Evolutionary conservation across 495 filamentous ascomycete genomes (phyloP).

Genomic region (Neurospora sublineolata): DNA sequence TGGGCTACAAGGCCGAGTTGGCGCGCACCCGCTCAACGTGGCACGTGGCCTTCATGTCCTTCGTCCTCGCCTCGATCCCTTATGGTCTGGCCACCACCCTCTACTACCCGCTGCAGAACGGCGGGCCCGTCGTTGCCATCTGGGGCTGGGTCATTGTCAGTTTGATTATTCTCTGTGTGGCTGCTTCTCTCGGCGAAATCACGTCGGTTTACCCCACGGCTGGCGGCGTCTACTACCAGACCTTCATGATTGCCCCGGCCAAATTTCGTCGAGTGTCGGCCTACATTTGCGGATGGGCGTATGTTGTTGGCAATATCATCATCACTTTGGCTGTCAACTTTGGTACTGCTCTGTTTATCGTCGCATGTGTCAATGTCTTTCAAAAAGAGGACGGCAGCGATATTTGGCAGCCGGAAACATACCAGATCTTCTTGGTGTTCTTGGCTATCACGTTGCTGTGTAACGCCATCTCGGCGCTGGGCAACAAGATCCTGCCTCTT

Average conservation of each 20-base stretch:
- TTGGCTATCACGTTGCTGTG: conserved; percentile 44
- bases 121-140: conserved; percentile 54
- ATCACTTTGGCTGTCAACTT: conserved; percentile 61
- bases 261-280: conserved; percentile 36
- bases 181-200: conserved; percentile 43
- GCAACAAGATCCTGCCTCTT: conserved; percentile 45
- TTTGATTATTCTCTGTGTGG: conserved; percentile 41
- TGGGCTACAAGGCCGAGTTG: conserved; percentile 43
- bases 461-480: conserved; percentile 43
- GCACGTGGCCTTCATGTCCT: conserved; percentile 48
- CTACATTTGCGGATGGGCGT: conserved; percentile 58
- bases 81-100: conserved; percentile 61
- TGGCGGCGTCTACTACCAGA: conserved; percentile 46
- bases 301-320: conserved; percentile 57
- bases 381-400: conserved; percentile 25
- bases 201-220: conserved; percentile 46
- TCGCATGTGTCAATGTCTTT: conserved; percentile 44
- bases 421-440: conserved; percentile 51
- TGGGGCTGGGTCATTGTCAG: conserved; percentile 47
- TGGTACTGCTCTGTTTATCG: conserved; percentile 45
- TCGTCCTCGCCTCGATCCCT: conserved; percentile 44
- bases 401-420: conserved; percentile 34
- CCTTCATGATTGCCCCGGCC: conserved; percentile 40
- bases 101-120: conserved; percentile 54
- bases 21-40: conserved; percentile 41